Base-by-base conservation (phyloP, 2,329 filamentous ascomycete genomes). In the Moelleriella libera region DNA sequence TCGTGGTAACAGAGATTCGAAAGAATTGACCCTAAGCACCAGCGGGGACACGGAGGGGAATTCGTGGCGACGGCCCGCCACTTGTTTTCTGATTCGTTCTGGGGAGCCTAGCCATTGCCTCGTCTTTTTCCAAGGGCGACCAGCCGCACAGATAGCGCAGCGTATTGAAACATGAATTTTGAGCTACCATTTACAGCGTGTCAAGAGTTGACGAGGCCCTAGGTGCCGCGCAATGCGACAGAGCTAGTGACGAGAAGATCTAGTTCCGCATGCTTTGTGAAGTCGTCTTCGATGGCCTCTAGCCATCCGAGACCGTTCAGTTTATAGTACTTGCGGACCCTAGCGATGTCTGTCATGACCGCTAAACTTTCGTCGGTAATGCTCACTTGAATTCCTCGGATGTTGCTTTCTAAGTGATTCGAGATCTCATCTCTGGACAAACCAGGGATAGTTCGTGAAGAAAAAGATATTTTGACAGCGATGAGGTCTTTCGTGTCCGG, bases 281-380 rank as follows among this genome's bases (percentile, higher is more conserved):
- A 53, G 29, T 69, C 63, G 47, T 74, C 67, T 51, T 64, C 64
- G 7, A 71, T 62, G 14, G 63, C 62, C 43, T 74, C 68, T 2
- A 78, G 57, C 54, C 70, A 73, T 44, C 68, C 64, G n/a, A 78
- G 60, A 6, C 74, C 70, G 52, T 84, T 84, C 31, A 96, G 66
- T 62, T 94, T 94, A 66, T 96, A 96, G 52, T 86, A 80, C 66
- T 94, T 96, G 58, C 78, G 79, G 32, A 96, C 76, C 58, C 80
- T 83, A 28, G 69, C 61, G 56, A 83, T 62, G 59, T 94, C 86
- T 2, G 81, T 76, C 30, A 78, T 66, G 1, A 63, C 58, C 0
- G 65, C 61, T 21, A 94, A 63, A n/a, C 69, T 70, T 5, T 74
- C 74, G 56, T 94, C 83, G 1, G 76, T 74, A 49, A 88, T 78